Conservation (phyloP, 2,329 filamentous ascomycete genomes). For the Aspergillus sp. region DNA sequence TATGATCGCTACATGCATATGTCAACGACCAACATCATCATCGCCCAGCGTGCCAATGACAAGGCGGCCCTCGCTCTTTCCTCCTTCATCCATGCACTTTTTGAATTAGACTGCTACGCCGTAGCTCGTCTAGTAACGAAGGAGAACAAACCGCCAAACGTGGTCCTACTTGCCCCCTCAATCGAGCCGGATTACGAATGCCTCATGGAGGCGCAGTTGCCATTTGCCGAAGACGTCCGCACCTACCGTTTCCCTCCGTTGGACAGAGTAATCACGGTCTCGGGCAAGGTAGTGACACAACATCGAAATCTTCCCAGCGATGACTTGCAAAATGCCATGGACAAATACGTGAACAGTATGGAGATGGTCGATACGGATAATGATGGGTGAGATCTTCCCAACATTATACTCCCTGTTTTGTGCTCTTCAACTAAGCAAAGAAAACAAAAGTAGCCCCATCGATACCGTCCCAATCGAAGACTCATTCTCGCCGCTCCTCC, state of each 20-base stretch:
- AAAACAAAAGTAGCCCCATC: slow-evolving; percentile 43
- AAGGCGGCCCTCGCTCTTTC: slow-evolving; percentile 82
- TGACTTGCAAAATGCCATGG: slow-evolving; percentile 77
- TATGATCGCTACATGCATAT: slow-evolving; percentile 84
- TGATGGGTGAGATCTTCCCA: slow-evolving; percentile 57
- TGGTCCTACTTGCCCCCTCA: slow-evolving; percentile 76
- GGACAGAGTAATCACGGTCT: slow-evolving; percentile 83
- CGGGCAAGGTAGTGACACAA: slow-evolving; percentile 73
- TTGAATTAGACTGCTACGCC: slow-evolving; percentile 80
- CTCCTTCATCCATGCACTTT: slow-evolving; percentile 82
- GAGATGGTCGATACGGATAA: slow-evolving; percentile 75
- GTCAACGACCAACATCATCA: slow-evolving; percentile 74
- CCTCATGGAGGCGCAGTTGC: slow-evolving; percentile 83
- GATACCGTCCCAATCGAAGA: slow-evolving; percentile 81
- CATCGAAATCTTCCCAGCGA: slow-evolving; percentile 80
- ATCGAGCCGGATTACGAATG: slow-evolving; percentile 80
- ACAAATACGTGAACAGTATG: slow-evolving; percentile 89
- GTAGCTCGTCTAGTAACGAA: slow-evolving; percentile 83
- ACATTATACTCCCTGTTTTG: not conserved
- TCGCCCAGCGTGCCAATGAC: slow-evolving; percentile 75
- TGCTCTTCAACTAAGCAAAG: slow-evolving; percentile 7
- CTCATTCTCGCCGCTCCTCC: slow-evolving; percentile 79
- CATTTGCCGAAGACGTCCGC: slow-evolving; percentile 89
- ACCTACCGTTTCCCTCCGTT: slow-evolving; percentile 89
- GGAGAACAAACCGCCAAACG: slow-evolving; percentile 72